phyloP scores from a whole-genome alignment of 2,329 filamentous ascomycete species.

The Metarhizium anisopliae region DNA sequence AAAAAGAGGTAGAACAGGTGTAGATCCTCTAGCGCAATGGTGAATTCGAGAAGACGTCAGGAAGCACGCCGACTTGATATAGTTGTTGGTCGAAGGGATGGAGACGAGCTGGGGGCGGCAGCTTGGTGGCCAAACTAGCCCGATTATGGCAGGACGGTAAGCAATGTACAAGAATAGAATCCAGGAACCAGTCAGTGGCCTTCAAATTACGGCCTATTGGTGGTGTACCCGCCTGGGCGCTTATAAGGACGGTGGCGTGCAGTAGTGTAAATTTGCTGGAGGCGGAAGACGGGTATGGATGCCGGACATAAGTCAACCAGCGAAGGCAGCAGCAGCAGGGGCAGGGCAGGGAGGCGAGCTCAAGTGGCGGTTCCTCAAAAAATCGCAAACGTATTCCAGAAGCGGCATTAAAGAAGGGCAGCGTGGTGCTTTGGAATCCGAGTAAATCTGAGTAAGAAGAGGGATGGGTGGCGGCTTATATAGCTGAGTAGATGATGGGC shows the following conservation, averaged over 20 bases:
- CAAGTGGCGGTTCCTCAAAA: no score
- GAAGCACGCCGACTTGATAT: constrained; percentile 9
- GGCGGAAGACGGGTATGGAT: background rate
- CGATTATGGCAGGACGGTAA: background rate
- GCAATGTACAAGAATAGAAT: constrained; percentile 11
- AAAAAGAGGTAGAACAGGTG: constrained; percentile 2
- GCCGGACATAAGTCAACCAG: background rate
- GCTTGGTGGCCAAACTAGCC: background rate
- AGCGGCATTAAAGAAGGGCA: no score
- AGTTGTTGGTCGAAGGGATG: background rate
- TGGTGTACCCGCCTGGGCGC: constrained; percentile 15
- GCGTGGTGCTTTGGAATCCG: no score
- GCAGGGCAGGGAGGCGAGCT: background rate
- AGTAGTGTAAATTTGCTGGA: constrained; percentile 9
- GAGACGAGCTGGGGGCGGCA: background rate
- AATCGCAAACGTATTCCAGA: no score
- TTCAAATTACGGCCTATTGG: constrained; percentile 7
- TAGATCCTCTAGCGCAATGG: constrained; percentile 9
- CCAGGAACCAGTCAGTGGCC: background rate
- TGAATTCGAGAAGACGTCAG: background rate
- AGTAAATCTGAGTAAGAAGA: background rate
- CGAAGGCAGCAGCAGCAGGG: background rate
- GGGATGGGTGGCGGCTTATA: background rate
- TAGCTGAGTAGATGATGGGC: background rate
- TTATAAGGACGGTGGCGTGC: constrained; percentile 13